Base-by-base conservation (phyloP, 805 yeast genomes). In the Lachancea thermotolerans region DNA sequence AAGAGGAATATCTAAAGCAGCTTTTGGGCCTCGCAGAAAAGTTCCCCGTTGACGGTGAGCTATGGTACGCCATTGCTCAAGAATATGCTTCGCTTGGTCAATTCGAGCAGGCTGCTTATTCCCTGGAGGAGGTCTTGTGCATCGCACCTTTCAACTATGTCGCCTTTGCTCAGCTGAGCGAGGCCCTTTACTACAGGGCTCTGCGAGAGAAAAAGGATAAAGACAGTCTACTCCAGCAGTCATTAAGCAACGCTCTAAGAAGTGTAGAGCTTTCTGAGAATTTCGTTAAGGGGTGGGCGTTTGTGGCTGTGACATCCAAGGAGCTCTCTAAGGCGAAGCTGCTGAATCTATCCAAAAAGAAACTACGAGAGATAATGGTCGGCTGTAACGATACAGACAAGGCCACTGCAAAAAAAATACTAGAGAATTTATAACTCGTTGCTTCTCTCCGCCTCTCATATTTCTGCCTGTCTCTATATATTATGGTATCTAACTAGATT, bases 31-130 rank as follows among this genome's bases (percentile, higher is more conserved):
- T 65, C 16, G 45, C 56, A 16, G 67, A 65, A 25, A 55, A 59
- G 45, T 61, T 62, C 53, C 96, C 97, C 1, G 61, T 81, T 16
- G 98, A 93, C 62, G 68, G 77, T 2, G 80, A 83, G 50, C 68
- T 84, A 2, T 88, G 95, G 95, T 72, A 79, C 39, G 95, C 86
- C 62, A 69, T 89, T 45, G 83, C 80, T 3, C 77, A 78, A 32
- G 68, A 75, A n/a, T 91, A 91, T 59, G 64, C 64, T 18, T 60
- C 67, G 11, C 49, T 73, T 8, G 89, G 89, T 1, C 79, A 81
- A 56, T 80, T 75, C 52, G 82, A 78, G 31, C 79, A 81, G 54
- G 82, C 93, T 0, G 72, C 84, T 5, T 78, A 73, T 59, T 72
- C 86, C 45, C 72, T 75, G 25, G 79, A 85, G 57, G 96, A 91